Conservation (phyloP, 2,329 filamentous ascomycete species). For the Tolypocladium endophyticum region DNA sequence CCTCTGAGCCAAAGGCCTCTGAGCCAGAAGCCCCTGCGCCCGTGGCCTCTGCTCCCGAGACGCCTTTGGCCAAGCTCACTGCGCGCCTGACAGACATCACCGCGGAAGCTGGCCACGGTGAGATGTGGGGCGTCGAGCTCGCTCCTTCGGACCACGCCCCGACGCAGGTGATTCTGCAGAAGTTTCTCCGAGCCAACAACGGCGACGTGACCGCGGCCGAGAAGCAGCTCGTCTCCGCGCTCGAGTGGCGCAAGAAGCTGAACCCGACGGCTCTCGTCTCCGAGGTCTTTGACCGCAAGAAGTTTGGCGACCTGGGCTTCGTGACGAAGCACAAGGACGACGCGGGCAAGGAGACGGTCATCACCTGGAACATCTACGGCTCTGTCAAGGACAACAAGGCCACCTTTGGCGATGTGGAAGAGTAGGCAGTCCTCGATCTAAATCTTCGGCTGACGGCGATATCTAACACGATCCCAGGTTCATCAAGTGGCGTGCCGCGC, state of each 20-base stretch:
- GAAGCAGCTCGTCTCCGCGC: conserved; percentile 66
- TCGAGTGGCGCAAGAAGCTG: conserved; percentile 73
- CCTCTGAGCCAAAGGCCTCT: no score
- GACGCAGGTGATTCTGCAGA: conserved; percentile 77
- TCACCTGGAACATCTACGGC: conserved; percentile 92
- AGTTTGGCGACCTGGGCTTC: conserved; percentile 73
- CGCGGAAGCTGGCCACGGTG: conserved; percentile 47
- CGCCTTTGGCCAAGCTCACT: conserved; percentile 44
- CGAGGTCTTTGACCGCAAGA: conserved; percentile 52
- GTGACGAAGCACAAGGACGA: conserved; percentile 59
- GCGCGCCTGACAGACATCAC: conserved; percentile 47
- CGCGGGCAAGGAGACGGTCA: conserved; percentile 48
- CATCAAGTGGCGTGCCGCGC: conserved; percentile 76
- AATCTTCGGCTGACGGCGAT: neutral
- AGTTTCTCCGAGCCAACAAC: conserved; percentile 85
- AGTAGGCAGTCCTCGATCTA: conserved; percentile 41
- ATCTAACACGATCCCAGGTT: conserved; percentile 45
- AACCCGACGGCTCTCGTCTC: conserved; percentile 58
- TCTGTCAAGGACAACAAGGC: conserved; percentile 71
- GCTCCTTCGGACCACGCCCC: conserved; percentile 48
- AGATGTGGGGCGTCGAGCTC: conserved; percentile 82
- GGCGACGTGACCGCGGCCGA: conserved; percentile 63
- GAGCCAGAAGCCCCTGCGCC: neutral
- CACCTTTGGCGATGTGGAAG: conserved; percentile 73
- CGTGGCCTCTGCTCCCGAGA: conserved; percentile 9